A percentile compares a stretch with the other conserved stretches of the same genome.
Evolutionary conservation across 2,329 filamentous ascomycete species (phyloP).

Genomic region (Monilinia fructicola): DNA sequence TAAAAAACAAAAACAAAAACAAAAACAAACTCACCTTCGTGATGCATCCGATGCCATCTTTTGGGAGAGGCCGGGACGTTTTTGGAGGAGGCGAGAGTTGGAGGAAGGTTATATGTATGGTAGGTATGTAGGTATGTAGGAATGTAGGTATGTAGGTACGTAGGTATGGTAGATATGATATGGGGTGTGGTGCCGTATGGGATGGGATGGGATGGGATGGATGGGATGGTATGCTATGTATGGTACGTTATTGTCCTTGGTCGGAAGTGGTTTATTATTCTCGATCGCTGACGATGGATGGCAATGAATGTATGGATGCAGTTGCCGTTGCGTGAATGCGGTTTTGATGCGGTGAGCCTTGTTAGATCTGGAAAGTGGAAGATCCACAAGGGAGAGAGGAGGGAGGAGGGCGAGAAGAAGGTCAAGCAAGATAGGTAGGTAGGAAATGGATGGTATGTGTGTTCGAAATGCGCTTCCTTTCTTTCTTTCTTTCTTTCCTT

Average conservation of each 20-base stretch:
- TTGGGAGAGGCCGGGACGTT: background rate
- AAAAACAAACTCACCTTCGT: slow-evolving; percentile 31
- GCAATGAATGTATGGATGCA: too few species aligned
- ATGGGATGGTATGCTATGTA: background rate
- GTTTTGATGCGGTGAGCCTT: slow-evolving; percentile 7
- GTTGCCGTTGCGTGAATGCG: too few species aligned
- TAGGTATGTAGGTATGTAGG: background rate
- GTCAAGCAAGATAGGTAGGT: too few species aligned
- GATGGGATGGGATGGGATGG: background rate
- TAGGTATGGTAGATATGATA: background rate
- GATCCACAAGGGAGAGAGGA: background rate
- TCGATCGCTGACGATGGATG: background rate
- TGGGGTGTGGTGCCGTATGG: background rate
- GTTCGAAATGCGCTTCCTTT: too few species aligned
- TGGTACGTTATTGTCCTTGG: background rate
- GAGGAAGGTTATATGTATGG: background rate
- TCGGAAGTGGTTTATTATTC: background rate
- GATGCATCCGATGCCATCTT: slow-evolving; percentile 37
- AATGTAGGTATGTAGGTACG: background rate
- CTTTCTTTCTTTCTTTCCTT: too few species aligned
- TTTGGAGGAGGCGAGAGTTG: slow-evolving; percentile 7
- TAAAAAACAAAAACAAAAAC: too few species aligned
- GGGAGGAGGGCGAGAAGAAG: too few species aligned
- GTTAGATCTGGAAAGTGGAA: too few species aligned
- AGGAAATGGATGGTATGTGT: too few species aligned